Evolutionary conservation across 192 early-diverging fungal species (phyloP).

Genomic region (Diversispora epigaea): DNA sequence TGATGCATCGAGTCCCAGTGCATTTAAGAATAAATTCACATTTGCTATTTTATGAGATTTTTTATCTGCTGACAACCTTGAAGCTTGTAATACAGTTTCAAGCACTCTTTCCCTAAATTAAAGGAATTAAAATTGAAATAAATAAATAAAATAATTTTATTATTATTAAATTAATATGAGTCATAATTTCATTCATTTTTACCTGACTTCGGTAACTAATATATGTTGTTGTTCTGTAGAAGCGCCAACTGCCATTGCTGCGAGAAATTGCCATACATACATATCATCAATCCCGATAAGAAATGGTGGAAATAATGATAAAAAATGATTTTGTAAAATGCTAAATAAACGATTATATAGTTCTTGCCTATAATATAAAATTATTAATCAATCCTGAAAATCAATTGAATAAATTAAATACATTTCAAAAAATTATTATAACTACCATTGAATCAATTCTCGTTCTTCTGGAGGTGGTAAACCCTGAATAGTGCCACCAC

Average conservation of each 20-base stretch:
- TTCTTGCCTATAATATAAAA: constrained; percentile 57
- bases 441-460: constrained; percentile 59
- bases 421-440: background rate
- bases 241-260: constrained; percentile 91
- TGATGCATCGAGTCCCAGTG: constrained; percentile 87
- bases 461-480: constrained; percentile 50
- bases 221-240: constrained; percentile 92
- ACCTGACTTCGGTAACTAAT: constrained; percentile 87
- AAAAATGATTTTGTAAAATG: constrained; percentile 72
- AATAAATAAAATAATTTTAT: constrained; percentile 1
- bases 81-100: constrained; percentile 68
- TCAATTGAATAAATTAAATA: background rate
- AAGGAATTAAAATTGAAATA: background rate
- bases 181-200: too few species aligned
- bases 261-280: constrained; percentile 98
- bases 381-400: background rate
- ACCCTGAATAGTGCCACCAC: constrained; percentile 49
- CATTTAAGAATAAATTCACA: constrained; percentile 94
- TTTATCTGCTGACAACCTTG: constrained; percentile 56
- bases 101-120: constrained; percentile 69
- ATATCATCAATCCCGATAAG: constrained; percentile 69
- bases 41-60: constrained; percentile 71
- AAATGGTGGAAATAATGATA: constrained; percentile 73
- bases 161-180: background rate
- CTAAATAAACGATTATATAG: constrained; percentile 83